These are phyloP conservation scores for Glomus cerebriforme DNA, from an alignment of 192 early-diverging fungal species.

Conservation along the genomic window DNA sequence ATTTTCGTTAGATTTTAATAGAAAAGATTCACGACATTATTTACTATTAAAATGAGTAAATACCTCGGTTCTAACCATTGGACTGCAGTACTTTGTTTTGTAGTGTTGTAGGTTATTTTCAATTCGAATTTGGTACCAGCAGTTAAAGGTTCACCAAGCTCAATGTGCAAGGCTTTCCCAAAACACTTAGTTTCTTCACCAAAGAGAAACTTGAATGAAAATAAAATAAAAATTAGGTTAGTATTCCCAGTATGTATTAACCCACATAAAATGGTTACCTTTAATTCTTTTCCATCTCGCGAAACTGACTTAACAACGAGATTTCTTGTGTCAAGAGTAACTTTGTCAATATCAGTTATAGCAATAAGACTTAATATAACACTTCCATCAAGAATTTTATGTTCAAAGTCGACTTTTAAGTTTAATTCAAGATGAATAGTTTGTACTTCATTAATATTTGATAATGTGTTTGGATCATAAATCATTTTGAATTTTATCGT, in stretches of 20 bases:
- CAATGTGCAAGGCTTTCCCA: constrained; percentile 72
- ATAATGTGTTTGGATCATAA: constrained; percentile 82
- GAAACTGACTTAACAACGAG: constrained; percentile 53
- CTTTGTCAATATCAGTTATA: constrained; percentile 51
- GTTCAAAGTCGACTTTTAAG: constrained; percentile 76
- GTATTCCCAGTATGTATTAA: neutral
- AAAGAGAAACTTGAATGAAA: constrained; percentile 47
- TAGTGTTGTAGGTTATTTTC: constrained; percentile 76
- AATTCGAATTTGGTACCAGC: constrained; percentile 58
- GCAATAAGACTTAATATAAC: constrained; percentile 65
- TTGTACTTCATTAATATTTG: constrained; percentile 74
- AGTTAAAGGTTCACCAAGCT: constrained; percentile 49
- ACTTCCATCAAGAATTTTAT: constrained; percentile 64
- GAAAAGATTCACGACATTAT: neutral
- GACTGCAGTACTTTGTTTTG: constrained; percentile 78
- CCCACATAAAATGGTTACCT: constrained; percentile 19
- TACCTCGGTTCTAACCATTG: constrained; percentile 88
- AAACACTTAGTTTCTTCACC: constrained; percentile 62
- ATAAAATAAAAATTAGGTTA: neutral
- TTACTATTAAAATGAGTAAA: neutral
- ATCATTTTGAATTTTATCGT: constrained; percentile 30
- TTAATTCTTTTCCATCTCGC: constrained; percentile 24
- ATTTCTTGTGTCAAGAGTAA: constrained; percentile 75
- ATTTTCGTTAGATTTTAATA: neutral
- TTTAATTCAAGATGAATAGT: constrained; percentile 78